phyloP scores from a whole-genome alignment of 106 monocot genomes.

The Amphibolis antarctica region DNA sequence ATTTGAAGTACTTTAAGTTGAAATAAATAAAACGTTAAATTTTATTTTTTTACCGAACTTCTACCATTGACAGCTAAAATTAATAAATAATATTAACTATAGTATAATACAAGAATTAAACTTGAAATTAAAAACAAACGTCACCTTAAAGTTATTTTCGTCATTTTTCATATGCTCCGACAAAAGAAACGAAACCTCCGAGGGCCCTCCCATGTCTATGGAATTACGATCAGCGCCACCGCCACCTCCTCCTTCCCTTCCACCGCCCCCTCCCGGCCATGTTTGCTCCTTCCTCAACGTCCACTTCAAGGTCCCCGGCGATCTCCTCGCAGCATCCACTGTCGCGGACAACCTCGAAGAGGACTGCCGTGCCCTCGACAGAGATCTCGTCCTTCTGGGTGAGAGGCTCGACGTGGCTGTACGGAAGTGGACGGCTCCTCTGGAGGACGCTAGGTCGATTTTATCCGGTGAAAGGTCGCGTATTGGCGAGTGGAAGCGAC shows the following conservation, averaged over 20 bases:
- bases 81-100: no score
- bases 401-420: slow-evolving; percentile 10
- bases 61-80: no score
- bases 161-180: no score
- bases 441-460: slow-evolving; percentile 4
- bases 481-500: background rate
- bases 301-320: slow-evolving; percentile 13
- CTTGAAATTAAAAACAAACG: no score
- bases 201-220: no score
- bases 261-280: background rate
- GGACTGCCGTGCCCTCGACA: slow-evolving; percentile 24
- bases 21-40: no score
- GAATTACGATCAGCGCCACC: background rate
- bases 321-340: slow-evolving; percentile 10
- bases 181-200: no score
- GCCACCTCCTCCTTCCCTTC: background rate
- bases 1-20: no score
- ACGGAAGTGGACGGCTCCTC: slow-evolving; percentile 13
- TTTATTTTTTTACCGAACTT: no score
- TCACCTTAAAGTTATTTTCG: no score
- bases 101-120: no score
- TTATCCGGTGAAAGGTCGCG: background rate
- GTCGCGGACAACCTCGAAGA: slow-evolving; percentile 12
- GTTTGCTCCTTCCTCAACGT: slow-evolving; percentile 19
- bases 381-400: slow-evolving; percentile 5